Percentiles rank a stretch among this genome's conserved stretches.
phyloP scores from a whole-genome alignment of 768 basidiomycete genomes.

The Tephrocybe sp. region DNA sequence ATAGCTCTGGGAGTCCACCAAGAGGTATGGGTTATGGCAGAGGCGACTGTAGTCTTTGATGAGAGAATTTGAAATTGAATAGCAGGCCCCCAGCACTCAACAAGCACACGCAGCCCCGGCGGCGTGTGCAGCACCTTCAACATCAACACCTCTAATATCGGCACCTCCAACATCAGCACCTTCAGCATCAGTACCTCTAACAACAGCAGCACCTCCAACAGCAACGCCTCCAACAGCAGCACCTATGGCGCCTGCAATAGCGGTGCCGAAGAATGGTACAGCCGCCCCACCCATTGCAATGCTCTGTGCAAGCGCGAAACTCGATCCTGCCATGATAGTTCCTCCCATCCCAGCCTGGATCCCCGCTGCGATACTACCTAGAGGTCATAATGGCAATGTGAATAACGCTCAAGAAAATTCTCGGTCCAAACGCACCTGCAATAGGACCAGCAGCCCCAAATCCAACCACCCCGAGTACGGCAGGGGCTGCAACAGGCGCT shows the following conservation, averaged over 20 bases:
- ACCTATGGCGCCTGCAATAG: not conserved
- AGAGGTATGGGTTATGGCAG: too few species aligned
- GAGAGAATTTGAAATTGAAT: too few species aligned
- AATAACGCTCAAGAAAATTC: not conserved
- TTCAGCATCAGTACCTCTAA: not conserved
- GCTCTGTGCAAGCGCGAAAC: conserved; percentile 16
- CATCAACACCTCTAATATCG: too few species aligned
- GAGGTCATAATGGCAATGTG: too few species aligned
- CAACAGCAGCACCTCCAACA: not conserved
- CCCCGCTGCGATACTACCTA: conserved; percentile 3
- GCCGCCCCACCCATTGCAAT: conserved; percentile 17
- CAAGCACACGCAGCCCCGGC: too few species aligned
- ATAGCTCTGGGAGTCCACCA: too few species aligned
- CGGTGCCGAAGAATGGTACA: not conserved
- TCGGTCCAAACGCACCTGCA: conserved; percentile 11
- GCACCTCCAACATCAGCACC: not conserved
- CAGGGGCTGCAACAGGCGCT: conserved; percentile 14
- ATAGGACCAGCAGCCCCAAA: conserved; percentile 19
- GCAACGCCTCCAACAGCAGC: not conserved
- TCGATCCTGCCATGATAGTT: conserved; percentile 5
- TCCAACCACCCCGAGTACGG: conserved; percentile 16
- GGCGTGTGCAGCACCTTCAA: too few species aligned
- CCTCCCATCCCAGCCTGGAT: conserved; percentile 7
- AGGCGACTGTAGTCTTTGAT: too few species aligned
- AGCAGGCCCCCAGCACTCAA: too few species aligned